Evolutionary conservation across 1,139 yeast genomes (phyloP).

Genomic region (Scheffersomyces titani): DNA sequence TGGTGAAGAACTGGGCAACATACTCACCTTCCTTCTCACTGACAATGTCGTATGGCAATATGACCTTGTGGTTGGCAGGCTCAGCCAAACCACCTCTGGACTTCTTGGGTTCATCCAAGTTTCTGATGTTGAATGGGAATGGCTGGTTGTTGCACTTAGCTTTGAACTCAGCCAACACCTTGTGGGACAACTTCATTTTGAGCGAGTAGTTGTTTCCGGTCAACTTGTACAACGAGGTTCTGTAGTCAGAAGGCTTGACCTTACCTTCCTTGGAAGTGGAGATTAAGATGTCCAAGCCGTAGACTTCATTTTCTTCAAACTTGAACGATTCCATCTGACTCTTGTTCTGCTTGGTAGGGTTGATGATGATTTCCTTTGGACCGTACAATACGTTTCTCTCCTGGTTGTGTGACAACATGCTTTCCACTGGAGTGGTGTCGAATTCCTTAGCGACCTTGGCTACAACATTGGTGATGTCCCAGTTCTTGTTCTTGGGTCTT

Average conservation of each 20-base stretch:
- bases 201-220: slow-evolving; percentile 70
- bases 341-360: slow-evolving; percentile 72
- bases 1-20: slow-evolving; percentile 75
- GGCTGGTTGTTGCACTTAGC: slow-evolving; percentile 59
- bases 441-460: slow-evolving; percentile 62
- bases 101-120: slow-evolving; percentile 68
- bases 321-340: slow-evolving; percentile 62
- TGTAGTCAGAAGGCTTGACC: slow-evolving; percentile 59
- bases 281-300: slow-evolving; percentile 72
- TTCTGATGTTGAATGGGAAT: slow-evolving; percentile 72
- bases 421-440: slow-evolving; percentile 67
- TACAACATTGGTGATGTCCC: slow-evolving; percentile 75
- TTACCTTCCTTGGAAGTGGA: slow-evolving; percentile 71
- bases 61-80: slow-evolving; percentile 68
- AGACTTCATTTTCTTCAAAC: slow-evolving; percentile 78
- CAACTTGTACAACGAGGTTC: slow-evolving; percentile 73
- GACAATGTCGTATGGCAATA: slow-evolving; percentile 69
- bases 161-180: slow-evolving; percentile 63
- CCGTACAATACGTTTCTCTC: slow-evolving; percentile 71
- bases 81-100: slow-evolving; percentile 78
- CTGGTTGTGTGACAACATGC: slow-evolving; percentile 78
- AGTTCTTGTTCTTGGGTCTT: slow-evolving; percentile 70
- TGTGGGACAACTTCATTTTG: slow-evolving; percentile 73
- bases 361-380: slow-evolving; percentile 73
- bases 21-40: slow-evolving; percentile 69